Conservation (phyloP, 371 early-diverging fungal genomes). For the Apophysomyces elegans region DNA sequence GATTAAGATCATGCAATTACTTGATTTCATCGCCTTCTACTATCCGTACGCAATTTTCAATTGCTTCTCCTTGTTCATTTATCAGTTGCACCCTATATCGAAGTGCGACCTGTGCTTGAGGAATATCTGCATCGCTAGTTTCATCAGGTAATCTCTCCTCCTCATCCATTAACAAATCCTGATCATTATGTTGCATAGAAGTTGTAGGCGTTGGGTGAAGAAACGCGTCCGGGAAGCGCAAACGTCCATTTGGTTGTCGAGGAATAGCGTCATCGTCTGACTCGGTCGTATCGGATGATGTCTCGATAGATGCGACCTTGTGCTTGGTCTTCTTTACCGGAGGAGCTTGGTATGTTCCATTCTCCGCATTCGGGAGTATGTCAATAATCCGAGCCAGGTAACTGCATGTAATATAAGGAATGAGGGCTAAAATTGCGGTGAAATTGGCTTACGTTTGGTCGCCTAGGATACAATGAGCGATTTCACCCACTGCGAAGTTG, state of each 20-base stretch:
- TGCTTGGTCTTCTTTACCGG: neutral
- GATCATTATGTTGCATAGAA: conserved; percentile 8
- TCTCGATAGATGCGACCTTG: conserved; percentile 4
- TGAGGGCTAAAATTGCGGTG: neutral
- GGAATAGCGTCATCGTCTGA: conserved; percentile 30
- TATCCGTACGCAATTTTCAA: conserved; percentile 36
- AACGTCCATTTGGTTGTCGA: conserved; percentile 43
- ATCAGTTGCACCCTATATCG: conserved; percentile 41
- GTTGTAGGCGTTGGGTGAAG: conserved; percentile 37
- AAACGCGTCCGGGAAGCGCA: conserved; percentile 55
- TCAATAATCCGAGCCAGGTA: conserved; percentile 42
- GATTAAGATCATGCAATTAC: conserved; percentile 5
- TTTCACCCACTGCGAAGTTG: conserved; percentile 46
- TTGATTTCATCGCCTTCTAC: conserved; percentile 31
- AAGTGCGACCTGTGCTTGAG: conserved; percentile 12
- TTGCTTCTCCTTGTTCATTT: conserved; percentile 31
- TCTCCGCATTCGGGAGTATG: conserved; percentile 22
- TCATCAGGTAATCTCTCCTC: neutral
- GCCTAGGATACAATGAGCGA: conserved; percentile 44
- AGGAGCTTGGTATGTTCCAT: neutral
- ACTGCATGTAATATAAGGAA: conserved; percentile 17
- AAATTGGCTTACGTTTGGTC: conserved; percentile 31
- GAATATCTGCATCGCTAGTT: conserved; percentile 1
- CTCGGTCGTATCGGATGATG: neutral
- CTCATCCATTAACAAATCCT: neutral